A percentile compares a stretch with the other conserved stretches of the same genome.
phyloP scores from a whole-genome alignment of 148 eudicot genomes.

The Camellia japonica region DNA sequence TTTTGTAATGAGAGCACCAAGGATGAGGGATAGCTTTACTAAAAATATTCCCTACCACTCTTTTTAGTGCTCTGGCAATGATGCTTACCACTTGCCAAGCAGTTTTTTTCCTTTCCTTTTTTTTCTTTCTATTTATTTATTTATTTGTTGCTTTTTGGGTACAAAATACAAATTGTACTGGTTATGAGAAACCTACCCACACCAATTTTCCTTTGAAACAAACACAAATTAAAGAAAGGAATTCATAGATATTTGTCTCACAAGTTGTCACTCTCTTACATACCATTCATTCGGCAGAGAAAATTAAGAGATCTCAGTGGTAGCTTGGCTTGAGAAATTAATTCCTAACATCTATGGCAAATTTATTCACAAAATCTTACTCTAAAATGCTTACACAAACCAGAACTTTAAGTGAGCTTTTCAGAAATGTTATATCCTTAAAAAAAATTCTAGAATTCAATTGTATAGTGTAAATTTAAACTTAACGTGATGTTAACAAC shows the following conservation, averaged over 20 bases:
- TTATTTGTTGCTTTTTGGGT: not conserved
- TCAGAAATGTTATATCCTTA: no score
- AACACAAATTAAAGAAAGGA: not conserved
- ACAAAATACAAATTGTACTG: not conserved
- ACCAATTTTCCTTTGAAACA: not conserved
- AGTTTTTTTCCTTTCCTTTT: not conserved
- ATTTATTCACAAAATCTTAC: no score
- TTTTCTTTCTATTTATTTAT: no score
- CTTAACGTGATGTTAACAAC: no score
- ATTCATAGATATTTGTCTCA: not conserved
- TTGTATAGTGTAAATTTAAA: no score
- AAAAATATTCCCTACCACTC: not conserved
- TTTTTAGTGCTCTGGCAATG: slow-evolving; percentile 20
- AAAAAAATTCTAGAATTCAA: no score
- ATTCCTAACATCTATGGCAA: no score
- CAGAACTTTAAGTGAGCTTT: no score
- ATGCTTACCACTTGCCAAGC: slow-evolving; percentile 18
- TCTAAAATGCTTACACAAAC: no score
- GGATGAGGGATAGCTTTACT: slow-evolving; percentile 7
- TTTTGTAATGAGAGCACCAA: slow-evolving; percentile 2
- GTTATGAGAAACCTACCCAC: no score
- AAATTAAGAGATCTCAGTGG: not conserved
- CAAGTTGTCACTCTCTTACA: not conserved
- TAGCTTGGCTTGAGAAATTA: no score
- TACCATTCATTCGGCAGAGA: not conserved